phyloP scores from a whole-genome alignment of 768 basidiomycete genomes.

The Cystobasidiopsis lactophilus region DNA sequence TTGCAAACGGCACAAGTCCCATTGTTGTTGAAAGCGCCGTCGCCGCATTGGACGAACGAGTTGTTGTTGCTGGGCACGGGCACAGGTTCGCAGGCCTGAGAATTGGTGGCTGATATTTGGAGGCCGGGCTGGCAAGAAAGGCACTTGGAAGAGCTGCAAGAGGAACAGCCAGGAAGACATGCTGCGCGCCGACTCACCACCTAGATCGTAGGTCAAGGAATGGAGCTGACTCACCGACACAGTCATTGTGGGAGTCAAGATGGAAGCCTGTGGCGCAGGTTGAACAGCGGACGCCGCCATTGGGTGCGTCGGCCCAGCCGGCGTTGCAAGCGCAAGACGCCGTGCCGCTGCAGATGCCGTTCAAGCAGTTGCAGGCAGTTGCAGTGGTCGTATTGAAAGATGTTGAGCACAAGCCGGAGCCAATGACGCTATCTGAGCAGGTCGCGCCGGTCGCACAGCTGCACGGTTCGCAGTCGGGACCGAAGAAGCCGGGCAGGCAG shows the following conservation, averaged over 20 bases:
- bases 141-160: conserved; percentile 52
- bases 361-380: conserved; percentile 51
- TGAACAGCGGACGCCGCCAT: conserved; percentile 45
- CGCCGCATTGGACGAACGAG: conserved; percentile 39
- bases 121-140: conserved; percentile 46
- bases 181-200: conserved; percentile 26
- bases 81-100: conserved; percentile 38
- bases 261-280: conserved; percentile 56
- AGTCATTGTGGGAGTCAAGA: conserved; percentile 43
- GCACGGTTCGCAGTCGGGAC: conserved; percentile 45
- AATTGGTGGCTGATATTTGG: conserved; percentile 42
- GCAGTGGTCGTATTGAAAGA: conserved; percentile 27
- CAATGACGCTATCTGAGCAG: conserved; percentile 63
- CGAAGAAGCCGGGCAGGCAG: conserved; percentile 53
- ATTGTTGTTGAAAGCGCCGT: conserved; percentile 37
- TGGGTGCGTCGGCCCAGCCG: conserved; percentile 43
- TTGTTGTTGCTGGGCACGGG: conserved; percentile 23
- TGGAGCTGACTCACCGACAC: conserved; percentile 34
- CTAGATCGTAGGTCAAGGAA: not conserved
- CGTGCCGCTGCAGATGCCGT: conserved; percentile 47
- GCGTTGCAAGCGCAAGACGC: conserved; percentile 54
- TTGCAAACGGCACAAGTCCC: conserved; percentile 33
- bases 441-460: conserved; percentile 38
- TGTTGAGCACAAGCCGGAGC: conserved; percentile 47
- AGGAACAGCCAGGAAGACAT: conserved; percentile 47